These are phyloP conservation scores for Lophiotrema nucula DNA, from an alignment of 495 filamentous ascomycete species.

Conservation along the genomic window DNA sequence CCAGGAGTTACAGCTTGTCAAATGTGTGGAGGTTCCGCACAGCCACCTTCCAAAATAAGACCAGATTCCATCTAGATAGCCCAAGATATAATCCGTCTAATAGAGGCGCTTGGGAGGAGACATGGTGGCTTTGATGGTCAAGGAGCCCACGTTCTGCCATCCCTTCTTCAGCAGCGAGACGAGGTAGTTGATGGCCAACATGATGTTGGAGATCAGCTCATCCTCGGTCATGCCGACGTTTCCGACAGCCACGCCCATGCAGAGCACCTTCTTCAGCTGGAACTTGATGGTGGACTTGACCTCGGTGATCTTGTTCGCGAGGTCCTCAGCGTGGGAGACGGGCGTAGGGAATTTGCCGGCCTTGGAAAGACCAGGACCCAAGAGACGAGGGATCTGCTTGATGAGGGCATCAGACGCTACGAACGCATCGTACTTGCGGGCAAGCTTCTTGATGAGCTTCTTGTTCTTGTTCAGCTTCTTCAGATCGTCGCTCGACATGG, in stretches of 20 bases:
- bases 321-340: constrained; percentile 91
- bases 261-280: constrained; percentile 99
- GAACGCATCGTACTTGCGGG: constrained; percentile 99
- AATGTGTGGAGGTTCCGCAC: background rate
- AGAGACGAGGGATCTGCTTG: constrained; percentile 99
- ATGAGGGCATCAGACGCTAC: constrained; percentile 92
- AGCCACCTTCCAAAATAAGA: background rate
- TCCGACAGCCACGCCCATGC: constrained; percentile 97
- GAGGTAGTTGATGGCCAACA: constrained; percentile 98
- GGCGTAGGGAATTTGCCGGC: constrained; percentile 99
- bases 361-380: constrained; percentile 62
- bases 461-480: constrained; percentile 99
- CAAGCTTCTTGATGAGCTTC: constrained; percentile 99
- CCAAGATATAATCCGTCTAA: constrained; percentile 65
- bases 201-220: constrained; percentile 93
- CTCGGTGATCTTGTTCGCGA: constrained; percentile 89
- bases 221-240: constrained; percentile 97
- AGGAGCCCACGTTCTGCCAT: constrained; percentile 99
- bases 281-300: constrained; percentile 99
- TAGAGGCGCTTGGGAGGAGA: constrained; percentile 94
- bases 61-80: too few species aligned
- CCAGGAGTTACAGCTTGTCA: background rate
- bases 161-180: constrained; percentile 99
- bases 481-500: constrained; percentile 95
- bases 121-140: constrained; percentile 99